A percentile compares a stretch with the other conserved stretches of the same genome.
Conservation (phyloP, 495 filamentous ascomycete genomes). For the Sporormia fimetaria region DNA sequence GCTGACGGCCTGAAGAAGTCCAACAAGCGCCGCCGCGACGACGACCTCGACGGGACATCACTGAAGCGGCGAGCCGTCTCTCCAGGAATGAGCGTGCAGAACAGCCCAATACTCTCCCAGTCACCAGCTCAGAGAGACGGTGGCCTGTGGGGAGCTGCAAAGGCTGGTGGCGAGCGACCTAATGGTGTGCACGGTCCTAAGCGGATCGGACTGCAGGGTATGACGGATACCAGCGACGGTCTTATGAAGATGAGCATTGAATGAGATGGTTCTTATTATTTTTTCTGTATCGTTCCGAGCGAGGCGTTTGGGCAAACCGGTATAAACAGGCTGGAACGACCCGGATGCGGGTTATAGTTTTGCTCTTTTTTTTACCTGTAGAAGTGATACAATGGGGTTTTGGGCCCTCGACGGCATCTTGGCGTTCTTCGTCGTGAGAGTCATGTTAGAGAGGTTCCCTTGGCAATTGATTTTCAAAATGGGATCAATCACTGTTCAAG, state of each 20-base stretch:
- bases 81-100: constrained; percentile 82
- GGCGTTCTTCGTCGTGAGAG: too few relatives aligned
- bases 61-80: constrained; percentile 93
- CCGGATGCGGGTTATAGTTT: too few relatives aligned
- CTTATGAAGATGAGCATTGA: constrained; percentile 98
- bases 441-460: too few relatives aligned
- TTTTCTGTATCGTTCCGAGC: constrained; percentile 2
- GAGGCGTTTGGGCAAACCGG: constrained; percentile 11
- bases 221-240: constrained; percentile 90
- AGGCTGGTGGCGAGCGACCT: constrained; percentile 41
- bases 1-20: constrained; percentile 53
- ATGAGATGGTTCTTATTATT: constrained; percentile 24
- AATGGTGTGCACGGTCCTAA: constrained; percentile 43
- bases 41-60: constrained; percentile 77
- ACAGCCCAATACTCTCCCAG: constrained; percentile 73
- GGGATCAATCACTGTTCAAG: too few relatives aligned
- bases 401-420: too few relatives aligned
- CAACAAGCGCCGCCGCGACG: constrained; percentile 74
- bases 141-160: constrained; percentile 58
- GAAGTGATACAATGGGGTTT: too few relatives aligned
- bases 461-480: too few relatives aligned
- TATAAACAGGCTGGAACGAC: too few relatives aligned
- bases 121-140: constrained; percentile 60
- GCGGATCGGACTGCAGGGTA: constrained; percentile 82
- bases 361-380: too few relatives aligned